Base-by-base conservation (phyloP, 2,329 filamentous ascomycete genomes). In the Fusarium sp. region DNA sequence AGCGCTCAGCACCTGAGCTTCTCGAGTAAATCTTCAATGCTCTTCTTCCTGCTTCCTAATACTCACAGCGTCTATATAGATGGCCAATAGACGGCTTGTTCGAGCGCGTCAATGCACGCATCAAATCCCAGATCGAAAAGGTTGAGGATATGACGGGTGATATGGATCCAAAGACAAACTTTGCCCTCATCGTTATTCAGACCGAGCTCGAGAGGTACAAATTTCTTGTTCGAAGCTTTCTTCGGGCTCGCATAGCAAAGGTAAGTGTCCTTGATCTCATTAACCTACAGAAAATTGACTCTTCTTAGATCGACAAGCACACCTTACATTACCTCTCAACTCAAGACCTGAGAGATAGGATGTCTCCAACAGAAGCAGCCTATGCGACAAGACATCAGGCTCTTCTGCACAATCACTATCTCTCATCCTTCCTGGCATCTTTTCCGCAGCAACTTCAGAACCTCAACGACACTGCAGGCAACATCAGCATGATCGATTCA, bases 181-280 rank as follows among this genome's bases (percentile, higher is more conserved):
- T 99, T 82, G 91, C 91, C 70, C 91, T 98, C 79, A 98, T 98
- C 55, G 93, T 99, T 71, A 91, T 98, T 62, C 96, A 99, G 85
- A 98, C 97, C 12, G 96, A 99, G 84, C 89, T 99, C 62, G 95
- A 98, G 82, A 89, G 96, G 51, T 97, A 94, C 84, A 98, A 98
- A 84, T 99, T 95, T 80, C 87, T 99, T 28, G 89, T 98, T 24
- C 89, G 96, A 69, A 93, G 93, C 74, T 92, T 96, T 74, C 83
- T 99, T 63, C 89, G 97, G 60, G 91, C 93, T 15, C 89, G 96
- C n/a, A 91, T 98, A 65, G 90, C 93, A 61, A 98, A 99, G 89
- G 93, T 94, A 84, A 70, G 67, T 32, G 78, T 22, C 28, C 10
- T 12, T 7, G 14, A 5, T n/a, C 3, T 38, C 26, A 26, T 35